These are phyloP conservation scores for Wallacemonas sp. DNA, from an alignment of 208 protist species.

Conservation along the genomic window DNA sequence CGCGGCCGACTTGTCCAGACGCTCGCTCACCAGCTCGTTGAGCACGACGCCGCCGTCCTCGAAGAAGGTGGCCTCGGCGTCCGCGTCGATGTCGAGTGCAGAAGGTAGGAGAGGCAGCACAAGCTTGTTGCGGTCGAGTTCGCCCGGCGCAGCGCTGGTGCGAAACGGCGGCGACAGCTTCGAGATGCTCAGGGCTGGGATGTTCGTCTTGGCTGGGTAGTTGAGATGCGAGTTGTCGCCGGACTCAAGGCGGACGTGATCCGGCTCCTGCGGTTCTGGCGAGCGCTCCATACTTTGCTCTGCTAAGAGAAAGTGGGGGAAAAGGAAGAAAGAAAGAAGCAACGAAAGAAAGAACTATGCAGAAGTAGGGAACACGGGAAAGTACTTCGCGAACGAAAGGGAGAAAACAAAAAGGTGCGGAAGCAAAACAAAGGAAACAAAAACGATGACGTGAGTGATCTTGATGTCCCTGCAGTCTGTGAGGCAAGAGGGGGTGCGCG, in stretches of 20 bases:
- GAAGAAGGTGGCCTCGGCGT: conserved; percentile 4
- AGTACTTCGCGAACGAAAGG: conserved; percentile 9
- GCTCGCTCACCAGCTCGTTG: conserved; percentile 7
- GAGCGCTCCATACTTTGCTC: neutral
- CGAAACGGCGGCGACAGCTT: neutral
- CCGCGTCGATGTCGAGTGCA: neutral
- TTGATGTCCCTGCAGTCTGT: neutral
- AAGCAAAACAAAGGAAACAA: conserved; percentile 21
- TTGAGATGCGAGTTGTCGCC: neutral
- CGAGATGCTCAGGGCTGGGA: neutral
- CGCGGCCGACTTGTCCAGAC: neutral
- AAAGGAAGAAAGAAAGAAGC: conserved; percentile 15
- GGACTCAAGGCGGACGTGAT: neutral
- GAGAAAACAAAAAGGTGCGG: conserved; percentile 16
- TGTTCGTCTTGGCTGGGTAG: neutral
- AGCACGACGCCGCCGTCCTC: conserved; percentile 15
- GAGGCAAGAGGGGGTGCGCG: too few species aligned
- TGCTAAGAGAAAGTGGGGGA: neutral
- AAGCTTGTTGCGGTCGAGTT: too few species aligned
- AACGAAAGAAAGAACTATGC: conserved; percentile 10
- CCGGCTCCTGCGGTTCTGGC: neutral
- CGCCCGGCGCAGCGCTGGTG: neutral
- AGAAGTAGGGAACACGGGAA: conserved; percentile 1
- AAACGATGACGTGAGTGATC: neutral
- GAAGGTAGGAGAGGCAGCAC: too few species aligned